Conservation (phyloP, 306 rosid species). For the Inga laurina region DNA sequence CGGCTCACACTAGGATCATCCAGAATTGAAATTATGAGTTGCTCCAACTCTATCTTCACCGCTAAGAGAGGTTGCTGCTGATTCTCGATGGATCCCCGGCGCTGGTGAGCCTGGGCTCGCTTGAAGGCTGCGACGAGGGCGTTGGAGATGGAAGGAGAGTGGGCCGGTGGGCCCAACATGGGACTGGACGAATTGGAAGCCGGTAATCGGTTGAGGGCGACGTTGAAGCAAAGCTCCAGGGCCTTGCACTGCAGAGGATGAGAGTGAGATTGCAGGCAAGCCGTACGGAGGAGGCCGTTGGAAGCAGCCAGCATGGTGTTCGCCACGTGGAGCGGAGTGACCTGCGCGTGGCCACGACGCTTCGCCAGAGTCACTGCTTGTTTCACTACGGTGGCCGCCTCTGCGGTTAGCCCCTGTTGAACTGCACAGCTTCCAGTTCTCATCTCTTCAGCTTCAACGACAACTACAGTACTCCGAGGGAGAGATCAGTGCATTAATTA, state of each 20-base stretch:
- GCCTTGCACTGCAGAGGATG: slow-evolving; percentile 99
- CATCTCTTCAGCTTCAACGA: slow-evolving; percentile 44
- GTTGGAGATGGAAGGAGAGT: slow-evolving; percentile 81
- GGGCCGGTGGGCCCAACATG: slow-evolving; percentile 53
- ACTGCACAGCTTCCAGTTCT: slow-evolving; percentile 79
- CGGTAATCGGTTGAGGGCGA: slow-evolving; percentile 87
- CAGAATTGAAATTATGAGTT: slow-evolving; percentile 84
- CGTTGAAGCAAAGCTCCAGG: slow-evolving; percentile 96
- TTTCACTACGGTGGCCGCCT: slow-evolving; percentile 72
- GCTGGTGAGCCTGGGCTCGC: slow-evolving; percentile 96
- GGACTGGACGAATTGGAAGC: slow-evolving; percentile 70
- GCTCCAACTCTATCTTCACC: slow-evolving; percentile 84
- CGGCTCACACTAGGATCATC: slow-evolving; percentile 98
- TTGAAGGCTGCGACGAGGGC: slow-evolving; percentile 95
- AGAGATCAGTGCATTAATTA: not conserved
- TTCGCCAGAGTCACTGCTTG: slow-evolving; percentile 73
- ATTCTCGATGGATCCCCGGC: slow-evolving; percentile 92
- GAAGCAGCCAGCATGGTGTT: slow-evolving; percentile 74
- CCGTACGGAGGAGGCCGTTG: slow-evolving; percentile 71
- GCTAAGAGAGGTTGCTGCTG: slow-evolving; percentile 91
- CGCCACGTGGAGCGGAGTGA: slow-evolving; percentile 97
- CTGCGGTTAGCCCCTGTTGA: slow-evolving; percentile 84
- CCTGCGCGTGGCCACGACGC: slow-evolving; percentile 95
- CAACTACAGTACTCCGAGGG: not conserved
- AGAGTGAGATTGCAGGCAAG: slow-evolving; percentile 89